These are phyloP conservation scores for Multifurca ochricompacta DNA, from an alignment of 768 basidiomycete genomes.

Conservation along the genomic window DNA sequence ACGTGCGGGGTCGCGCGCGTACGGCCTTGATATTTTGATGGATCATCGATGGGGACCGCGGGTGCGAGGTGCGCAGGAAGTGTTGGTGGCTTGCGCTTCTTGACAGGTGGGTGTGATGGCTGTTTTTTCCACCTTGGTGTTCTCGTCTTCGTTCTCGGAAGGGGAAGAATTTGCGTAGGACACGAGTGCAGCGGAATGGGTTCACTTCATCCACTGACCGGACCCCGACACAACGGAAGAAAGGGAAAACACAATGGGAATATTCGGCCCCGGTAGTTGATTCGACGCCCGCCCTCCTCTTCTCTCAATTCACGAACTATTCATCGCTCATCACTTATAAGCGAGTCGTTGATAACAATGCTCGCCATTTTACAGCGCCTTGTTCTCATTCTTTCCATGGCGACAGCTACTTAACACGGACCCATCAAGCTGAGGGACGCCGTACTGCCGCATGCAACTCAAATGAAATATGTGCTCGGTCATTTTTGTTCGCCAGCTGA, in stretches of 20 bases:
- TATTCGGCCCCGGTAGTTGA: no score
- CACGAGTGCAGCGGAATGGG: conserved; percentile 4
- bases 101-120: conserved; percentile 23
- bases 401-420: neutral
- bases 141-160: neutral
- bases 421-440: neutral
- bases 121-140: neutral
- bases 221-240: no score
- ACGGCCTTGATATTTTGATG: conserved; percentile 79
- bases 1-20: conserved; percentile 68
- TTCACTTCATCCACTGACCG: conserved; percentile 15
- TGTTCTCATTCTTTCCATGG: neutral
- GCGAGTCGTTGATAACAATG: no score
- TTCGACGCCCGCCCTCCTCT: no score
- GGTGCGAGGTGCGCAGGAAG: conserved; percentile 43
- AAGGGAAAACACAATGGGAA: no score
- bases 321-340: no score
- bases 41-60: conserved; percentile 57
- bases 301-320: no score
- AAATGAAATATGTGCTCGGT: neutral
- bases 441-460: neutral
- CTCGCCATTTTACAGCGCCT: no score
- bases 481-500: neutral
- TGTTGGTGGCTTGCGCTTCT: conserved; percentile 48
- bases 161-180: conserved; percentile 11